These are phyloP conservation scores for Pseudozyma sp. DNA, from an alignment of 1,284 basidiomycete species.

Conservation along the genomic window DNA sequence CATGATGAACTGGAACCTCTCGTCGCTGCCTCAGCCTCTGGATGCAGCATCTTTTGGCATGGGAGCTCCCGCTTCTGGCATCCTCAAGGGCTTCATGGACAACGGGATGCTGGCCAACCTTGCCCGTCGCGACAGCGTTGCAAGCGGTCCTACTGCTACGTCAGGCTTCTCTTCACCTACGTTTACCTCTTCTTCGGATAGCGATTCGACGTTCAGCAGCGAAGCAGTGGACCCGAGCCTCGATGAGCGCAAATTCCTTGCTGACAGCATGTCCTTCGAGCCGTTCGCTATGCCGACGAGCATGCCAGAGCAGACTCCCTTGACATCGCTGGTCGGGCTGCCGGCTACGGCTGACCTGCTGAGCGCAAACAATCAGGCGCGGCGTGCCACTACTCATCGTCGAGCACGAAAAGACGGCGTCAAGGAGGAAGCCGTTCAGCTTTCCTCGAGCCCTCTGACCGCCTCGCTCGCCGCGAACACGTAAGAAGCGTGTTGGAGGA, in stretches of 20 bases:
- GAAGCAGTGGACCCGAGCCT: constrained; percentile 24
- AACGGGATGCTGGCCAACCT: constrained; percentile 21
- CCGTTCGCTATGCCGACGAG: constrained; percentile 29
- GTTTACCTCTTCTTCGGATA: constrained; percentile 36
- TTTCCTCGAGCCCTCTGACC: background rate
- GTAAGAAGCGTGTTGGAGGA: background rate
- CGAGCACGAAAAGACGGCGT: constrained; percentile 20
- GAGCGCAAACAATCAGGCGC: constrained; percentile 1
- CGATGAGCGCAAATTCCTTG: constrained; percentile 29
- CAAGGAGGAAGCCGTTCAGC: constrained; percentile 5
- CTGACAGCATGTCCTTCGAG: constrained; percentile 40
- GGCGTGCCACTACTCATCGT: constrained; percentile 1
- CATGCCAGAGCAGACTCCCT: constrained; percentile 34
- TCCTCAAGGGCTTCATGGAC: constrained; percentile 23
- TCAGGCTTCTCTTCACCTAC: constrained; percentile 37
- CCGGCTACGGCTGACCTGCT: constrained; percentile 13
- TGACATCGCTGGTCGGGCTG: constrained; percentile 32
- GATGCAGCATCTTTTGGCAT: constrained; percentile 25
- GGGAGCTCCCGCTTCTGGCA: constrained; percentile 4
- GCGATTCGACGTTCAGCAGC: constrained; percentile 37
- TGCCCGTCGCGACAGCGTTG: constrained; percentile 14
- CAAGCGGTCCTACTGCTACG: constrained; percentile 11
- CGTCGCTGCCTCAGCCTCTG: constrained; percentile 23
- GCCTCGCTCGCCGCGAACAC: constrained; percentile 5
- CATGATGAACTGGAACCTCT: constrained; percentile 41